Evolutionary conservation across 2,329 filamentous ascomycete genomes (phyloP).

Genomic region (Hypoxylon sp.): DNA sequence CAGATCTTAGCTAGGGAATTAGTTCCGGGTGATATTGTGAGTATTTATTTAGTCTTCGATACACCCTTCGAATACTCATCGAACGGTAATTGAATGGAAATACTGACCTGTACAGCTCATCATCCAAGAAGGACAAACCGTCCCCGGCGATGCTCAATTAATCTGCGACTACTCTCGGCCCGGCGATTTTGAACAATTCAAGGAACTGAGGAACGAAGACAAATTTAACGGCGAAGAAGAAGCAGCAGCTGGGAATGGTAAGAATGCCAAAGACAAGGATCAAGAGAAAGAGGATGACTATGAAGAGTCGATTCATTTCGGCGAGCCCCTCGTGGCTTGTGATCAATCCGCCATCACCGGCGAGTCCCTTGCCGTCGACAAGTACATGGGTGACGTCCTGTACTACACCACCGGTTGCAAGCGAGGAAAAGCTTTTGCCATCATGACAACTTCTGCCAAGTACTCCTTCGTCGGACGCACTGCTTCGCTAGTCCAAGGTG

Average conservation of each 20-base stretch:
- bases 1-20: conserved; percentile 78
- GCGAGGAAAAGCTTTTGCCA: conserved; percentile 77
- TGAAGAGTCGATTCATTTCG: conserved; percentile 63
- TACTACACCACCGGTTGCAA: conserved; percentile 87
- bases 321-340: conserved; percentile 73
- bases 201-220: conserved; percentile 44
- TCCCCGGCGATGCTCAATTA: conserved; percentile 74
- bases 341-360: conserved; percentile 85
- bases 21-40: conserved; percentile 78
- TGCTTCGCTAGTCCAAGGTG: conserved; percentile 76
- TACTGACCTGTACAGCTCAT: conserved; percentile 70
- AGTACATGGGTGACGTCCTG: conserved; percentile 78
- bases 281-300: conserved; percentile 64
- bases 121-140: conserved; percentile 75
- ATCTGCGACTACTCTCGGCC: conserved; percentile 77
- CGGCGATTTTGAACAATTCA: conserved; percentile 57
- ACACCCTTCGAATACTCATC: too few species aligned
- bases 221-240: conserved; percentile 40
- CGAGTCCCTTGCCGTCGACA: conserved; percentile 80
- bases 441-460: conserved; percentile 72
- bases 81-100: too few species aligned
- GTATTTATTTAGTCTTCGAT: too few species aligned
- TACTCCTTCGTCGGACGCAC: conserved; percentile 81
- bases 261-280: conserved; percentile 47
- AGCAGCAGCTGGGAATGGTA: conserved; percentile 3